Evolutionary conservation across 1,139 yeast genomes (phyloP).

Genomic region (Saccharomyces hybrid): DNA sequence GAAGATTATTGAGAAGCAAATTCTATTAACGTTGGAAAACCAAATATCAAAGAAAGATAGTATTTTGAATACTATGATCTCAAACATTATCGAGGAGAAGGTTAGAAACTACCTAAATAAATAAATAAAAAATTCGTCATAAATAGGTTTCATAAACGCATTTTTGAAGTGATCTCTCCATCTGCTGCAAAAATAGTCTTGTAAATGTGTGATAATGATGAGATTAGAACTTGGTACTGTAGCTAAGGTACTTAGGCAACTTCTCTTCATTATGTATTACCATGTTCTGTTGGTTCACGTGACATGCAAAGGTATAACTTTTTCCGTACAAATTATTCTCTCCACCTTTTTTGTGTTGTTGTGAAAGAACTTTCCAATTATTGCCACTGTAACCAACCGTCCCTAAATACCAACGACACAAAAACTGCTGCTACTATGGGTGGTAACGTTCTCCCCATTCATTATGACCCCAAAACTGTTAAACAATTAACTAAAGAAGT

Average conservation of each 20-base stretch:
- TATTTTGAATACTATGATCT: slow-evolving; percentile 17
- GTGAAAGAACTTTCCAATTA: neutral
- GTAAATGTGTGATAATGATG: no score
- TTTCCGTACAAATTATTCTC: neutral
- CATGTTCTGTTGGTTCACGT: neutral
- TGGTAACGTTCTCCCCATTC: slow-evolving; percentile 29
- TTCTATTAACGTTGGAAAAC: slow-evolving; percentile 46
- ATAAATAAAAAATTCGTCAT: neutral
- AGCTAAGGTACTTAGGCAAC: neutral
- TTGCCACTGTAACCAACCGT: neutral
- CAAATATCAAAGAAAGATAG: slow-evolving; percentile 41
- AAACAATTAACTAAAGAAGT: slow-evolving; percentile 26
- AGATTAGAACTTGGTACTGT: neutral
- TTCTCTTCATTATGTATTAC: neutral
- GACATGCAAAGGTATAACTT: neutral
- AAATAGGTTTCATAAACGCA: neutral
- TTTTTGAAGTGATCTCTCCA: neutral
- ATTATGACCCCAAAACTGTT: slow-evolving; percentile 32
- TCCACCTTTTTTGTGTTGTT: neutral
- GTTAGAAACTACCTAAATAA: slow-evolving; percentile 13
- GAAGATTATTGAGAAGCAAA: slow-evolving; percentile 82
- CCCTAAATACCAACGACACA: neutral
- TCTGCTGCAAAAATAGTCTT: neutral
- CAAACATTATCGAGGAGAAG: slow-evolving; percentile 21
- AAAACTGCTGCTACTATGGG: slow-evolving; percentile 10